Base-by-base conservation (phyloP, 306 rosid species). In the Ormosia semicastrata region DNA sequence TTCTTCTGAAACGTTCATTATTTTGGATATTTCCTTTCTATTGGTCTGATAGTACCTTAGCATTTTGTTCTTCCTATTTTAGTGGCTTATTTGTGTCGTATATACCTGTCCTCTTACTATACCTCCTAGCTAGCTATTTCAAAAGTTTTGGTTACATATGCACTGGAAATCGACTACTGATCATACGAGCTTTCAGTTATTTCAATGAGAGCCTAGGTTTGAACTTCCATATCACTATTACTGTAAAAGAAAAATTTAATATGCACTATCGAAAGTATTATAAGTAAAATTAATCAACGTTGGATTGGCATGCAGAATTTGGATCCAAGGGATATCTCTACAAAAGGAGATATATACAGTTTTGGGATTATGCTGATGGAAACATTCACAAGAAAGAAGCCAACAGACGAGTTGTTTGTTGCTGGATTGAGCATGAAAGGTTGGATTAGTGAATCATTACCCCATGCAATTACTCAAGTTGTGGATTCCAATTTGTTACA, bases 281-380 rank as follows among this genome's bases (percentile, higher is more conserved):
- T 24, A 24, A 24, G 1, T 24, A 24, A 37, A 46, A 46, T 3
- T 46, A 46, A 46, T 46, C 1, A 6, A 49, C 4, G 2, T 12
- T 49, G 33, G 7, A 46, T 47, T 47, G 71, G 18, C 29, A 33
- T 64, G 65, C 73, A 65, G 52, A 77, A 64, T 47, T 9, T 64
- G 81, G 81, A 32, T 49, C 81, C 52, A 77, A 49, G 17, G 81
- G 65, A 13, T 36, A 65, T 77, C 6, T 64, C 41, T 39, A 37
- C 73, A 34, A 77, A 77, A 65, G 81, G 81, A 64, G 73, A 77
- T 36, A 73, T 64, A 11, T 76, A 63, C 37, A 63, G 81, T 64
- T 60, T 46, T 76, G 81, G 81, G 36, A 47, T 63, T 47, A 33
- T 76, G 64, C 4, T 76, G 50, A 76, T 76, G 63, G 81, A 76